These are phyloP conservation scores for Paulownia fortunei DNA, from an alignment of 257 asterid genomes.

Conservation along the genomic window DNA sequence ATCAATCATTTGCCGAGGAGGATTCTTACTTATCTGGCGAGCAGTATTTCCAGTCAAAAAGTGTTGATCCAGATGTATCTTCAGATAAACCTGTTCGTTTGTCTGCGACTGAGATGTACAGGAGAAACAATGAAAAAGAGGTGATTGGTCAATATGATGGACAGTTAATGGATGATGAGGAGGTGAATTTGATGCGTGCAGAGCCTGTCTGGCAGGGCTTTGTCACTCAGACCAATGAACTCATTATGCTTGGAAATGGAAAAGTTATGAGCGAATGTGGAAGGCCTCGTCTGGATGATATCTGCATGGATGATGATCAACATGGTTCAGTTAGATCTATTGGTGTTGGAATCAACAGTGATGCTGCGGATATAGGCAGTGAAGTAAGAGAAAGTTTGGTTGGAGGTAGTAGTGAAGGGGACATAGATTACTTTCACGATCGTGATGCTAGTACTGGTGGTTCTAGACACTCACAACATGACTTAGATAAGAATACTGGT, in stretches of 20 bases:
- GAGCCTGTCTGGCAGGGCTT: slow-evolving; percentile 97
- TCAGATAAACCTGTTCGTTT: slow-evolving; percentile 61
- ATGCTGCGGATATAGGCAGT: slow-evolving; percentile 91
- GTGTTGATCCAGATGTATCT: slow-evolving; percentile 60
- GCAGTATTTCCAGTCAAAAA: slow-evolving; percentile 71
- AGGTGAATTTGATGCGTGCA: slow-evolving; percentile 70
- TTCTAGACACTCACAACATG: slow-evolving; percentile 48
- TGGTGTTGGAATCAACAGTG: slow-evolving; percentile 94
- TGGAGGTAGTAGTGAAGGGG: slow-evolving; percentile 97
- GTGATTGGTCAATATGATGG: slow-evolving; percentile 72
- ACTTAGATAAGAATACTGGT: slow-evolving; percentile 47
- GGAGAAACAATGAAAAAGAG: slow-evolving; percentile 50
- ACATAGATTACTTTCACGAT: slow-evolving; percentile 71
- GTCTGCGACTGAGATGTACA: slow-evolving; percentile 52
- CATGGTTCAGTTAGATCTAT: slow-evolving; percentile 93
- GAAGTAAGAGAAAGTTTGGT: slow-evolving; percentile 90
- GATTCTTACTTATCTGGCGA: slow-evolving; percentile 93
- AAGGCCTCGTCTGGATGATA: slow-evolving; percentile 63
- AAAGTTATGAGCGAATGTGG: slow-evolving; percentile 57
- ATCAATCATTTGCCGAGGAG: slow-evolving; percentile 90
- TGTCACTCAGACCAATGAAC: slow-evolving; percentile 74
- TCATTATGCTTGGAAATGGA: slow-evolving; percentile 63
- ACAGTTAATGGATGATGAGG: slow-evolving; percentile 81
- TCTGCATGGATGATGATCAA: slow-evolving; percentile 79
- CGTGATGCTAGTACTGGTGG: slow-evolving; percentile 52